Percentiles rank a stretch among this genome's conserved stretches.
phyloP scores from a whole-genome alignment of 495 filamentous ascomycete genomes.

The Glonium stellatum region DNA sequence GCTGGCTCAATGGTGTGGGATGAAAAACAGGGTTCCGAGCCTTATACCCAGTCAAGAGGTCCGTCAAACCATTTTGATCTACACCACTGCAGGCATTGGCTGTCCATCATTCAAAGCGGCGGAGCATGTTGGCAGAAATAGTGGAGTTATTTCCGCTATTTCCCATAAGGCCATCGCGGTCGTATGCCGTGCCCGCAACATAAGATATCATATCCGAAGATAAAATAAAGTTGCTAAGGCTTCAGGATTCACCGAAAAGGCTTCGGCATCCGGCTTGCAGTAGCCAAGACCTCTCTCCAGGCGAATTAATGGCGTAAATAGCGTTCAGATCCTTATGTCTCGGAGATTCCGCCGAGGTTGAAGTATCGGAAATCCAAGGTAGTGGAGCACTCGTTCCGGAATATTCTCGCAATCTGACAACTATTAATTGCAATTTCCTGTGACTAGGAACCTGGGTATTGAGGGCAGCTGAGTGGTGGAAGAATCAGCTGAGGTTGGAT shows the following conservation, averaged over 20 bases:
- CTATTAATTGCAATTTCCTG: too few species aligned
- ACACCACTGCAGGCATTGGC: neutral
- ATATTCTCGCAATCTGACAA: neutral
- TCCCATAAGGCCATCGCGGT: too few species aligned
- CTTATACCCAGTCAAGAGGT: slow-evolving; percentile 2
- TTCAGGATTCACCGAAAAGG: neutral
- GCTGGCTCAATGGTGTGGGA: neutral
- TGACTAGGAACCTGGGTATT: too few species aligned
- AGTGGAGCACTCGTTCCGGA: neutral
- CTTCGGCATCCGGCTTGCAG: neutral
- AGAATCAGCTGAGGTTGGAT: too few species aligned
- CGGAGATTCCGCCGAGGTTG: neutral
- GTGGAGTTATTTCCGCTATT: too few species aligned
- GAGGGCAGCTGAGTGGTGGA: too few species aligned
- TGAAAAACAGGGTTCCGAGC: neutral
- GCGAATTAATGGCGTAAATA: neutral
- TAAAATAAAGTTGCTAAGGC: neutral
- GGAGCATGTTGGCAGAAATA: neutral
- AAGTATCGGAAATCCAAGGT: neutral
- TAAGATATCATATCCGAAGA: too few species aligned
- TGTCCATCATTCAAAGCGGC: neutral
- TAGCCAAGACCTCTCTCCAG: neutral
- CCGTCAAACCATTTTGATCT: slow-evolving; percentile 16
- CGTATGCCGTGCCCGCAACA: too few species aligned
- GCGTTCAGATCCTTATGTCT: neutral